Percentiles rank a stretch among this genome's conserved stretches.
Conservation (phyloP, 441 rosid species). For the Pelargonium australe region DNA sequence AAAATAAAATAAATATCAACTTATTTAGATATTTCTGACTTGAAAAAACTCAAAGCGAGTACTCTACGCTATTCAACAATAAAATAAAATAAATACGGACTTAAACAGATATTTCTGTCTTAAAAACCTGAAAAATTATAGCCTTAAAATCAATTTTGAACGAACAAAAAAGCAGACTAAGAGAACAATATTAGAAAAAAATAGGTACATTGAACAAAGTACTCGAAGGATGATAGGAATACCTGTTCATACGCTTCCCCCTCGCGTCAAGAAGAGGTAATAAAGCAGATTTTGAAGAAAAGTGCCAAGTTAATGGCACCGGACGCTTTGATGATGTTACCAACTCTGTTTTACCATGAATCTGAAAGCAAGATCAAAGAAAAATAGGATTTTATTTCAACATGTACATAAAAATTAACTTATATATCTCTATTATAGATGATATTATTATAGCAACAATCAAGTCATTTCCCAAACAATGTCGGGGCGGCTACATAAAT, state of each 20-base stretch:
- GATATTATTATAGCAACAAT: too few species aligned
- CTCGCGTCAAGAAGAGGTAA: slow-evolving; percentile 74
- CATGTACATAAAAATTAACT: too few species aligned
- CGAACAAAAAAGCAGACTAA: background rate
- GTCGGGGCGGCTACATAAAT: too few species aligned
- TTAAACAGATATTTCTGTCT: background rate
- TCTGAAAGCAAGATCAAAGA: slow-evolving; percentile 38
- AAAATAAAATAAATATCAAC: too few species aligned
- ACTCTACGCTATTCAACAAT: too few species aligned
- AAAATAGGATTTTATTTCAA: slow-evolving; percentile 1
- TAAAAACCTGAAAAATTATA: background rate
- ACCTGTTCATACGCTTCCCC: slow-evolving; percentile 80
- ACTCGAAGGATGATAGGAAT: slow-evolving; percentile 12
- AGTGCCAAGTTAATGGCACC: slow-evolving; percentile 92
- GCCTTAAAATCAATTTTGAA: background rate
- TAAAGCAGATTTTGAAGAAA: slow-evolving; percentile 70
- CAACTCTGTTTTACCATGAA: slow-evolving; percentile 86
- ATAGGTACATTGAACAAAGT: background rate
- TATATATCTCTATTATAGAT: too few species aligned
- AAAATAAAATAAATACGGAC: too few species aligned
- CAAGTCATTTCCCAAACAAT: too few species aligned
- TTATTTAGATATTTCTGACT: too few species aligned
- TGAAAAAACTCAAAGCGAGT: too few species aligned
- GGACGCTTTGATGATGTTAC: slow-evolving; percentile 84
- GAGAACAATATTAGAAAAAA: background rate